phyloP scores from a whole-genome alignment of 208 protist species.

The Balamuthia mandrillaris region DNA sequence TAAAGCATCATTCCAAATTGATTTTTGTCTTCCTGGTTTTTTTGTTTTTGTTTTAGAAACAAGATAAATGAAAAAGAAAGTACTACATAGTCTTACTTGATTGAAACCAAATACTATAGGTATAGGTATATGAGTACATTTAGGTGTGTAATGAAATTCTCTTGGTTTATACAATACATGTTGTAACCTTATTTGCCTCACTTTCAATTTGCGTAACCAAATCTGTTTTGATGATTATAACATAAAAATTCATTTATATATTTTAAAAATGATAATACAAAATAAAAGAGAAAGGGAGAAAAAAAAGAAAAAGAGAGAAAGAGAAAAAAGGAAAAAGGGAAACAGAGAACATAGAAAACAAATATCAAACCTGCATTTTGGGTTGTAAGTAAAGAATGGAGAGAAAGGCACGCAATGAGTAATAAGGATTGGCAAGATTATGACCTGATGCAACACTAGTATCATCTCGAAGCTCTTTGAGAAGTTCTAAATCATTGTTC shows the following conservation, averaged over 20 bases:
- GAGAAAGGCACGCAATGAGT: neutral
- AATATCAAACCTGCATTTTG: neutral
- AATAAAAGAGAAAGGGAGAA: neutral
- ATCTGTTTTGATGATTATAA: neutral
- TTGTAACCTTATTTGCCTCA: neutral
- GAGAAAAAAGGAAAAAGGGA: neutral
- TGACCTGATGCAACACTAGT: neutral
- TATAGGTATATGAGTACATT: neutral
- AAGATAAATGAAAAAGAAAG: neutral
- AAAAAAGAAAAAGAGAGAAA: neutral
- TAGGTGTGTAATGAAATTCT: neutral
- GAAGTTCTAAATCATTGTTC: neutral
- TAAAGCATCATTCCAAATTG: constrained; percentile 22
- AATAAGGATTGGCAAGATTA: neutral
- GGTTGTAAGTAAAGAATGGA: constrained; percentile 7
- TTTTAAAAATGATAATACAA: neutral
- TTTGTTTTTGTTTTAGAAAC: neutral
- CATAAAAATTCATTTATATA: neutral
- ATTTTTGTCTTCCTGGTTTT: neutral
- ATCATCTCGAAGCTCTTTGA: neutral
- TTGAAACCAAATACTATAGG: neutral
- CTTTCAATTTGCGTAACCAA: neutral
- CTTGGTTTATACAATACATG: neutral
- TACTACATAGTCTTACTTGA: neutral
- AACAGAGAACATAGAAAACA: neutral